These are phyloP conservation scores for Mesotaenium endlicherianum DNA, from an alignment of 139 green algal species.

Conservation along the genomic window DNA sequence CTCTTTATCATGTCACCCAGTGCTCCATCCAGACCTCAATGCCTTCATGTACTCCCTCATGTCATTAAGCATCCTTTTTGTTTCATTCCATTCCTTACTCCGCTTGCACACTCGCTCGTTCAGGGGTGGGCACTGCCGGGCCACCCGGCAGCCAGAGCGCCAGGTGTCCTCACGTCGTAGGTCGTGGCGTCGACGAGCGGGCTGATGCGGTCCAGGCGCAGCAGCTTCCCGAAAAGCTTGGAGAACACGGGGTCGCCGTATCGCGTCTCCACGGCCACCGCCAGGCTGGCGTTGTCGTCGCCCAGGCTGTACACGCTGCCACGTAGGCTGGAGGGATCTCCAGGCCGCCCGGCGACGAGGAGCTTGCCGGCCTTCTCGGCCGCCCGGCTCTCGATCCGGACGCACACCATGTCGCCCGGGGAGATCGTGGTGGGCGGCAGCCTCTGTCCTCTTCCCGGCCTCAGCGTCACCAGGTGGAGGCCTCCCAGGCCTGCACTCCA, in stretches of 20 bases:
- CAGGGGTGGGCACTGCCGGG: no score
- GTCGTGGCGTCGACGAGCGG: slow-evolving; percentile 21
- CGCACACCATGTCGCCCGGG: slow-evolving; percentile 6
- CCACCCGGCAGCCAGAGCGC: no score
- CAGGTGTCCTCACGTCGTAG: slow-evolving; percentile 45
- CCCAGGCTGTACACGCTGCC: neutral
- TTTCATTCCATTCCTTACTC: no score
- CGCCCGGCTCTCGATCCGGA: neutral
- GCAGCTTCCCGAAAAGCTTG: slow-evolving; percentile 25
- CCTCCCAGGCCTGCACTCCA: slow-evolving; percentile 6
- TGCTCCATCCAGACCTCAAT: no score
- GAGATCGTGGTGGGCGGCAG: neutral
- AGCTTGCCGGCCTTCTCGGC: neutral
- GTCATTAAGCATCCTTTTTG: no score
- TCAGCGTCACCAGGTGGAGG: neutral
- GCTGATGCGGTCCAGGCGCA: slow-evolving; percentile 23
- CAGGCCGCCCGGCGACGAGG: no score
- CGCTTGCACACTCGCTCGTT: no score
- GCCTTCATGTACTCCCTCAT: no score
- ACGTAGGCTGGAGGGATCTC: neutral
- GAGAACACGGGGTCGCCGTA: slow-evolving; percentile 5
- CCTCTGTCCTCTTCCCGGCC: neutral
- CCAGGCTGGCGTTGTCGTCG: neutral
- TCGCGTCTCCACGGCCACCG: neutral
- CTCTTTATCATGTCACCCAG: no score